Percentiles rank a stretch among this genome's conserved stretches.
phyloP scores from a whole-genome alignment of 2,329 filamentous ascomycete species.

The Trichophyton benhamiae region DNA sequence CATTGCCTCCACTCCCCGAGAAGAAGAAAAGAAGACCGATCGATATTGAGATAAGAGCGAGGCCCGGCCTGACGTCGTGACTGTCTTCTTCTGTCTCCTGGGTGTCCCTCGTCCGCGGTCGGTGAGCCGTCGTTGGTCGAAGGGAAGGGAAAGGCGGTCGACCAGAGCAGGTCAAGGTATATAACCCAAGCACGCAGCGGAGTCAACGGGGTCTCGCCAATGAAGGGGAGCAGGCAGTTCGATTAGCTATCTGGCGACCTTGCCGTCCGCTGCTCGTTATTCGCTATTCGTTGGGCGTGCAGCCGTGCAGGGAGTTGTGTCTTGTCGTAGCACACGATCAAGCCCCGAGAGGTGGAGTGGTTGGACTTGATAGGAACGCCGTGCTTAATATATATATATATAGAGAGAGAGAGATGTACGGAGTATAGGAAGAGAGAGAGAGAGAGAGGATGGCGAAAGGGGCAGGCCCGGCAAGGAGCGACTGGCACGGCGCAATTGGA shows the following conservation, averaged over 20 bases:
- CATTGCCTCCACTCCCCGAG: conserved; percentile 1
- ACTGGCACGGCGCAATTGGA: not conserved
- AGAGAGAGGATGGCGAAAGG: not conserved
- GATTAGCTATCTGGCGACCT: not conserved
- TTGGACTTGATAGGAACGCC: not conserved
- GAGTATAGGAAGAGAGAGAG: too few relatives aligned
- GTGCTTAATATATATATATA: not conserved
- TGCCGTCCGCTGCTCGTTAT: not conserved
- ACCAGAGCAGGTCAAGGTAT: not conserved
- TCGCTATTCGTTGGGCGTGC: conserved; percentile 3
- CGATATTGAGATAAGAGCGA: not conserved
- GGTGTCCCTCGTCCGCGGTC: not conserved
- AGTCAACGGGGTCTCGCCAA: not conserved
- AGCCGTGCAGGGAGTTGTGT: not conserved
- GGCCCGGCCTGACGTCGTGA: too few relatives aligned
- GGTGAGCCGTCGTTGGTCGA: not conserved
- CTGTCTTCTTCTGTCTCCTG: not conserved
- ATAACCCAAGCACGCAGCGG: not conserved
- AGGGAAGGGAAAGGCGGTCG: not conserved
- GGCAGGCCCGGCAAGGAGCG: not conserved
- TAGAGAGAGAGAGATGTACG: not conserved
- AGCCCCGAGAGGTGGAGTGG: not conserved
- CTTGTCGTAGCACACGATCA: conserved; percentile 1
- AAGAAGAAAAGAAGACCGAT: not conserved
- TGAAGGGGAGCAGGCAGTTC: not conserved